Percentiles rank a stretch among this genome's conserved stretches.
Evolutionary conservation across 768 basidiomycete genomes (phyloP).

Genomic region (Hortiboletus campestris): DNA sequence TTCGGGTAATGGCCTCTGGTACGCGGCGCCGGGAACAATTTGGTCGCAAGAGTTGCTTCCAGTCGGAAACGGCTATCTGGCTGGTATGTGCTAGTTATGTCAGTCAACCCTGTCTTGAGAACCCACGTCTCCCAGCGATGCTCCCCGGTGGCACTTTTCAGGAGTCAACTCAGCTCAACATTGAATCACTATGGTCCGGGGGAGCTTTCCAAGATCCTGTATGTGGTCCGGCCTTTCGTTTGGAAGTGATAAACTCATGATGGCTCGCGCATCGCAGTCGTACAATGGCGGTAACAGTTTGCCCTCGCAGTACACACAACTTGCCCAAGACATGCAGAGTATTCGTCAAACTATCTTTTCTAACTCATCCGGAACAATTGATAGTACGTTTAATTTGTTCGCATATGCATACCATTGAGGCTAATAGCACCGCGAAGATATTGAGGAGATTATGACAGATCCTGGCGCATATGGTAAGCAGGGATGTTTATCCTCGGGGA

Average conservation of each 20-base stretch:
- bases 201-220: slow-evolving; percentile 69
- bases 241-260: background rate
- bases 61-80: slow-evolving; percentile 72
- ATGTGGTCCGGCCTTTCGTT: slow-evolving; percentile 12
- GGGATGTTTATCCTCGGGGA: background rate
- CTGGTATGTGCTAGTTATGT: slow-evolving; percentile 38
- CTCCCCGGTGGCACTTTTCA: slow-evolving; percentile 57
- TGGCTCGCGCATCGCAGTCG: slow-evolving; percentile 26
- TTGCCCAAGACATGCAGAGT: slow-evolving; percentile 48
- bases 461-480: slow-evolving; percentile 60
- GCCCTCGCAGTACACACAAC: slow-evolving; percentile 40
- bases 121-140: slow-evolving; percentile 46
- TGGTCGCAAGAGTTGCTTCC: slow-evolving; percentile 68
- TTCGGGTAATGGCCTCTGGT: slow-evolving; percentile 80
- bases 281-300: slow-evolving; percentile 73
- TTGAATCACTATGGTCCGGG: slow-evolving; percentile 76
- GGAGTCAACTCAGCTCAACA: slow-evolving; percentile 67
- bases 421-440: slow-evolving; percentile 37
- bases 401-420: background rate
- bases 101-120: background rate
- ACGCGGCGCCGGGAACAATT: slow-evolving; percentile 45
- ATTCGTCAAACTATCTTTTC: slow-evolving; percentile 59
- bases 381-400: slow-evolving; percentile 36
- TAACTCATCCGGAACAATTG: slow-evolving; percentile 57
- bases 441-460: slow-evolving; percentile 50